Base-by-base conservation (phyloP, 1,139 yeast species). In the Saccharomyces hybrid region DNA sequence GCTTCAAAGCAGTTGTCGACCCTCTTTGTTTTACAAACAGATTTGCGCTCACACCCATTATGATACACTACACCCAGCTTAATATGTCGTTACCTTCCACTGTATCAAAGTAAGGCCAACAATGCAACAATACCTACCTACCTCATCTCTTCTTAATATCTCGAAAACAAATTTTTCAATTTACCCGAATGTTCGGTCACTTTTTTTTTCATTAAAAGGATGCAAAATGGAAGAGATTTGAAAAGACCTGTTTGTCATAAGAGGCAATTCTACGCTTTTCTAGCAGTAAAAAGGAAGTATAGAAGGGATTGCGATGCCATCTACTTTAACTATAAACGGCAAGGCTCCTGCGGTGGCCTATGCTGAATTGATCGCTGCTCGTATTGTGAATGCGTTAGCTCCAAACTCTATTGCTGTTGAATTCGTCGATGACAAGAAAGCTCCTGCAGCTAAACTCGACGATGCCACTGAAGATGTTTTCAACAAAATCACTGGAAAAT, bases 311-410 rank as follows among this genome's bases (percentile, higher is more conserved):
- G 23, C 0, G 42, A 63, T 59, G 64, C 57, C 64, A 56, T 57
- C 65, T 54, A 68, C 73, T 51, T 76, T 89, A 59, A 78, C 84
- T 53, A 73, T 91, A 61, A 96, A 96, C 56, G 91, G 89, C 56
- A 90, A 89, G 76, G 95, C 96, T 7, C 87, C 87, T 46, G 76
- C 79, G 52, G 83, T 86, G 55, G 95, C 93, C 29, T 91, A 88
- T 69, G 81, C 90, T 13, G 82, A 84, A 26, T 73, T 90, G 58
- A 81, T 87, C 66, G 95, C 95, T 46, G 88, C 90, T 49, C 83
- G 85, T 28, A 77, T 86, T 54, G 81, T 86, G 66, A 88, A 88
- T 72, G 69, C 77, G 71, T 75, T 34, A 70, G 75, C 11, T 76
- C 77, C 44, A 76, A 75, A 32, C 25, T 73, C 88, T 41, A 78